phyloP scores from a whole-genome alignment of 345 rosid species.

The Populus davidiana region DNA sequence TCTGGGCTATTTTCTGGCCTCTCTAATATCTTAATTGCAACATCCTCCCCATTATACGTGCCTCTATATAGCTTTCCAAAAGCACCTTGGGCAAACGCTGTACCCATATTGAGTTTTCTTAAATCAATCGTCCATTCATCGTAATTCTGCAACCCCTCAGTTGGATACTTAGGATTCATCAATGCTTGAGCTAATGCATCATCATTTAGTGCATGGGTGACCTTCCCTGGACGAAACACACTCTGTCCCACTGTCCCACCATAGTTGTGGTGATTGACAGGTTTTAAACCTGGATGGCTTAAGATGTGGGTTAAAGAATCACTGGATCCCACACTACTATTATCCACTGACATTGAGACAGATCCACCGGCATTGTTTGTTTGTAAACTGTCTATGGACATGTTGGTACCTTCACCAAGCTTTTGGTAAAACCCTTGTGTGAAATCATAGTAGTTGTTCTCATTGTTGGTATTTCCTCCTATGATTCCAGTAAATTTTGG shows the following conservation, averaged over 20 bases:
- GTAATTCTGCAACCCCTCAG: slow-evolving; percentile 20
- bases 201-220: slow-evolving; percentile 25
- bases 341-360: slow-evolving; percentile 26
- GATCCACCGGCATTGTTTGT: slow-evolving; percentile 29
- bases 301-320: slow-evolving; percentile 29
- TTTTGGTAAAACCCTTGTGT: slow-evolving; percentile 24
- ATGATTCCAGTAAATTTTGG: slow-evolving; percentile 23
- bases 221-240: slow-evolving; percentile 15
- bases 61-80: slow-evolving; percentile 33
- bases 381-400: slow-evolving; percentile 26
- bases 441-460: slow-evolving; percentile 25
- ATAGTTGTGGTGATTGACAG: slow-evolving; percentile 14
- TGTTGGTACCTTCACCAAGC: slow-evolving; percentile 27
- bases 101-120: slow-evolving; percentile 32
- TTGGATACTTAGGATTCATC: slow-evolving; percentile 21
- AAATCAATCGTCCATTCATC: slow-evolving; percentile 35
- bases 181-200: slow-evolving; percentile 27
- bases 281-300: slow-evolving; percentile 28
- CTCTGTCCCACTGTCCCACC: slow-evolving; percentile 20
- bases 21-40: slow-evolving; percentile 31
- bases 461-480: slow-evolving; percentile 18
- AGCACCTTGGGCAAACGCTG: slow-evolving; percentile 32
- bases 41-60: slow-evolving; percentile 32
- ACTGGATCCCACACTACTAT: slow-evolving; percentile 27
- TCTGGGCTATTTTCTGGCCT: slow-evolving; percentile 30